phyloP scores from a whole-genome alignment of 129 eudicot genomes.

The Saussurea involucrata region DNA sequence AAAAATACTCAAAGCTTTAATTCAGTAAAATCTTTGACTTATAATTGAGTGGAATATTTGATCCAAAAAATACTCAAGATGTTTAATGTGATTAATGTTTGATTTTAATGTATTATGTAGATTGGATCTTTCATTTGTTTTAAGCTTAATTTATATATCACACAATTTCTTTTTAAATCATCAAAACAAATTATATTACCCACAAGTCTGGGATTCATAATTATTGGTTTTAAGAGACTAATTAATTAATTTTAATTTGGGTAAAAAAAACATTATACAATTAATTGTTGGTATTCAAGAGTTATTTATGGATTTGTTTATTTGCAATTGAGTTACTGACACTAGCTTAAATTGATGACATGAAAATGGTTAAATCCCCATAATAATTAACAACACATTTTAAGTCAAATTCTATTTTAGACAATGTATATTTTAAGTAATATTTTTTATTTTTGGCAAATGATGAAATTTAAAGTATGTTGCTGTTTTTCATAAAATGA shows the following conservation, averaged over 20 bases:
- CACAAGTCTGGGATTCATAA: not conserved
- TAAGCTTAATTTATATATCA: not conserved
- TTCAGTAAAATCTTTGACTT: constrained; percentile 24
- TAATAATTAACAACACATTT: too few species aligned
- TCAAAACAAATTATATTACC: not conserved
- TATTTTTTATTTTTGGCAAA: too few species aligned
- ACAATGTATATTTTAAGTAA: too few species aligned
- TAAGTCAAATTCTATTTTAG: too few species aligned
- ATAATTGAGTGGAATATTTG: constrained; percentile 25
- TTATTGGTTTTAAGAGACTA: too few species aligned
- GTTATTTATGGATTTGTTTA: not conserved
- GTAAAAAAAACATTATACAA: too few species aligned
- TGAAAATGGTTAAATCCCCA: not conserved
- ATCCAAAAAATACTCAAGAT: constrained; percentile 31
- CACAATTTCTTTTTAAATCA: not conserved
- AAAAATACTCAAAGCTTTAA: constrained; percentile 7
- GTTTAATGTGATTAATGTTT: constrained; percentile 26
- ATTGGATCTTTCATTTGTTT: not conserved
- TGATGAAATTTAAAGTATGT: too few species aligned
- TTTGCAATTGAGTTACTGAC: not conserved
- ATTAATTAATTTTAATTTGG: too few species aligned
- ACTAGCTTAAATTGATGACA: not conserved
- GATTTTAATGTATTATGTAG: constrained; percentile 16
- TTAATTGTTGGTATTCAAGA: not conserved
- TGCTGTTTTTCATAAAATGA: too few species aligned